Base-by-base conservation (phyloP, 371 early-diverging fungal genomes). In the Mucor circinelloides region DNA sequence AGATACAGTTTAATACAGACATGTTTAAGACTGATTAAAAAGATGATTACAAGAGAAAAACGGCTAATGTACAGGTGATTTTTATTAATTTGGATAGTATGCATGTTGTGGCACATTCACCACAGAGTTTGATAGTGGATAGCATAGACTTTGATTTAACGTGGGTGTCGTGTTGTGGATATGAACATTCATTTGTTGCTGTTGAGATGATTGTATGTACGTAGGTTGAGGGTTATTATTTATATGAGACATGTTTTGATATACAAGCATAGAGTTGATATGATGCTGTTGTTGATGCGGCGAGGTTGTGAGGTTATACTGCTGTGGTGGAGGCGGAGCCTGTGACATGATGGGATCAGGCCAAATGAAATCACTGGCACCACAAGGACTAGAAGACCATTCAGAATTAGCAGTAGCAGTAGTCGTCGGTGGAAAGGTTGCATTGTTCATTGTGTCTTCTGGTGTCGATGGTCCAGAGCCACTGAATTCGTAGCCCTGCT, bases 401-500 rank as follows among this genome's bases (percentile, higher is more conserved):
- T 34, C 50, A 27, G 60, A n/a, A 12, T 17, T 28, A 0, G n/a
- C 31, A 31, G 61, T 15, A 8, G 31, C n/a, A 17, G 60, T 28
- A 9, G n/a, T 6, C 5, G 19, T 12, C 0, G 27, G 10, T 13
- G 31, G 62, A 23, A 34, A 30, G 0, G 52, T 15, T 52, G 52
- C 6, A 23, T 52, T 23, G 15, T 32, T 23, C 15, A 46, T 48
- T 13, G 32, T 48, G 13, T 50, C 66, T 31, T 66, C 59, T 25
- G 66, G 66, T 27, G 66, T 66, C 21, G 48, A 48, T 66, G 58
- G 59, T 27, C 38, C 21, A 34, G 66, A 66, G 6, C 19, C 31
- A n/a, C 31, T 19, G 10, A 52, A 15, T 23, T 66, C 66, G 17
- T 48, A 65, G 12, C 30, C 31, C 25, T 58, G 57, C 17, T 46